Evolutionary conservation across 768 basidiomycete genomes (phyloP).

Genomic region (Pisolithus orientalis): DNA sequence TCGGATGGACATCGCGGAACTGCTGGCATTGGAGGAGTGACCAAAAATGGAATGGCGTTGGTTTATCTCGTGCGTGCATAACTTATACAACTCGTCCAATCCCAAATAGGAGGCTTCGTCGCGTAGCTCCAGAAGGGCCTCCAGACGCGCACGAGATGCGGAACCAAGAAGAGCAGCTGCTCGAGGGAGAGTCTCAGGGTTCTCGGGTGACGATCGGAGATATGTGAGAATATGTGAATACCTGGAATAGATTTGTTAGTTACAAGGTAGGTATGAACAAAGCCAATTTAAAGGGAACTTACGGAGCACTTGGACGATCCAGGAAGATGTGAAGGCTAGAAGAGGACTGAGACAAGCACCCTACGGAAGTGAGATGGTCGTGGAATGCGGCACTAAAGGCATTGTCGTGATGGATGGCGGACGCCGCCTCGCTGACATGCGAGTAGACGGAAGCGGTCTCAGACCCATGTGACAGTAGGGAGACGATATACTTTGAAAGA

Average conservation of each 20-base stretch:
- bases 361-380: conserved; percentile 58
- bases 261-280: not conserved
- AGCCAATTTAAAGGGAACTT: conserved; percentile 27
- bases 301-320: conserved; percentile 77
- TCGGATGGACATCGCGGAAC: conserved; percentile 51
- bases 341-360: conserved; percentile 41
- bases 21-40: conserved; percentile 33
- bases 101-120: conserved; percentile 77
- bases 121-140: conserved; percentile 65
- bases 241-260: conserved; percentile 30
- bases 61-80: conserved; percentile 65
- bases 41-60: conserved; percentile 35
- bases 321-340: conserved; percentile 65
- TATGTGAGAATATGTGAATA: conserved; percentile 69
- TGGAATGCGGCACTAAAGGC: conserved; percentile 49
- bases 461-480: conserved; percentile 38
- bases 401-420: conserved; percentile 13
- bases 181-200: conserved; percentile 52
- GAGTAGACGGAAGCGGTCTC: conserved; percentile 53
- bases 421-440: conserved; percentile 34
- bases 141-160: conserved; percentile 44
- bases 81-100: conserved; percentile 53
- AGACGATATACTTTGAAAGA: conserved; percentile 51
- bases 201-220: conserved; percentile 53
- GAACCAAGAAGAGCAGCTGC: conserved; percentile 47